Evolutionary conservation across 371 early-diverging fungal species (phyloP), one percentile per base, ranked within the genome.

Genomic region (Circinella minor): DNA sequence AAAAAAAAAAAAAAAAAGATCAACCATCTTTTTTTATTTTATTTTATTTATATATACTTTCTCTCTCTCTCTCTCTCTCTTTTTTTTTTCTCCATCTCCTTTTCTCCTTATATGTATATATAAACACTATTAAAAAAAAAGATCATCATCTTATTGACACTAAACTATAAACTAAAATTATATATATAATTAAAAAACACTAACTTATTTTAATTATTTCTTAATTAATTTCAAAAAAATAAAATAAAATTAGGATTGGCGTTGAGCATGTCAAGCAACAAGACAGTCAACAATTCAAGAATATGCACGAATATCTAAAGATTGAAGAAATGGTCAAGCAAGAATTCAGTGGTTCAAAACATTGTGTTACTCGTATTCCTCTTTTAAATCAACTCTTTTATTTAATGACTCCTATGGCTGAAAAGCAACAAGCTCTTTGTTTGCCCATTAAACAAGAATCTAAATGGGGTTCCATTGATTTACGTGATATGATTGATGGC

Each of bases 301-400:
- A 70, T 46, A 17, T 82, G 34, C 14, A 61, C 27, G 71, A 79
- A 38, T 69, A 68, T 47, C 48, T 47, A 15, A 60, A 73, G n/a
- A 73, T 81, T 37, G 82, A 82, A 49, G 64, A 80, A 51, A 62
- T 48, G 61, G 51, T 79, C 69, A 71, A 80, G 70, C 74, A 80
- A n/a, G 4, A 61, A 14, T 15, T 78, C 70, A 27, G 55, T 14
- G 36, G 48, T 14, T 55, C 65, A 14, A 57, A 57, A 27, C 69
- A 73, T 46, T 75, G 74, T 15, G 70, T 81, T 47, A 37, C 76
- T 15, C 80, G 82, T 39, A 36, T 43, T 34, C 47, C 77, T 10
- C 46, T 74, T 14, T 68, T 74, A 17, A 71, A 73, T 49, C 82
- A 82, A 60, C 17, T 74, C 34, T 77, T 77, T 55, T 82, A 82